These are phyloP conservation scores for Nissolia schottii DNA, from an alignment of 306 rosid genomes.

Conservation along the genomic window DNA sequence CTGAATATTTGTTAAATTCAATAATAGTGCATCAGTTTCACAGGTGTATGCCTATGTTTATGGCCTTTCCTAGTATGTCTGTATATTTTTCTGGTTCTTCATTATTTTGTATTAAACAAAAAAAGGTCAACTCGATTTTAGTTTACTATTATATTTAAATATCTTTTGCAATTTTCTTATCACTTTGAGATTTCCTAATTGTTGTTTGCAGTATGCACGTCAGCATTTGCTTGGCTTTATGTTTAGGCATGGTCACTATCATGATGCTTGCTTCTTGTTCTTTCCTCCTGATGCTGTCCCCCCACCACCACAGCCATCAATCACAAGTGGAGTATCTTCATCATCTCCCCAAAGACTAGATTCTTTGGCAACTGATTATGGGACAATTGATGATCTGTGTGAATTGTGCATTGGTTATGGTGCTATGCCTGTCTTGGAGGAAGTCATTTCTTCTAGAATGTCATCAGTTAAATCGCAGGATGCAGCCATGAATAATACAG, in stretches of 20 bases:
- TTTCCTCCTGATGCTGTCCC: slow-evolving; percentile 77
- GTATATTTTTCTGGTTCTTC: not conserved
- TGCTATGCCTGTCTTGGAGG: slow-evolving; percentile 83
- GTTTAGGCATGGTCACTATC: slow-evolving; percentile 87
- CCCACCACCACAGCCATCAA: slow-evolving; percentile 64
- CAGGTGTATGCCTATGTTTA: not conserved
- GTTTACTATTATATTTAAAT: not conserved
- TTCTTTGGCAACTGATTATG: slow-evolving; percentile 81
- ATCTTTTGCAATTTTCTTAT: slow-evolving; percentile 8
- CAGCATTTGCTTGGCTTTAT: slow-evolving; percentile 86
- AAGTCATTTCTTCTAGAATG: slow-evolving; percentile 78
- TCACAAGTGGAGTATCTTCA: slow-evolving; percentile 58
- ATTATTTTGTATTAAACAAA: not conserved
- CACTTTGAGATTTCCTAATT: slow-evolving; percentile 16
- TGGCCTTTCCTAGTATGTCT: not conserved
- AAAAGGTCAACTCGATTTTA: not conserved
- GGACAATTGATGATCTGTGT: slow-evolving; percentile 85
- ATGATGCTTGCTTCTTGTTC: slow-evolving; percentile 83
- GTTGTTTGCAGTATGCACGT: slow-evolving; percentile 76
- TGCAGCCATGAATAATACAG: slow-evolving; percentile 54
- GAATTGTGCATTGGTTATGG: slow-evolving; percentile 84
- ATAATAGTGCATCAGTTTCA: slow-evolving; percentile 9
- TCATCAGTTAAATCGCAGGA: slow-evolving; percentile 52
- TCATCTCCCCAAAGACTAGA: slow-evolving; percentile 90
- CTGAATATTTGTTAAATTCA: not conserved